Conservation (phyloP, 1,284 basidiomycete genomes). For the Apiotrichum sp. region DNA sequence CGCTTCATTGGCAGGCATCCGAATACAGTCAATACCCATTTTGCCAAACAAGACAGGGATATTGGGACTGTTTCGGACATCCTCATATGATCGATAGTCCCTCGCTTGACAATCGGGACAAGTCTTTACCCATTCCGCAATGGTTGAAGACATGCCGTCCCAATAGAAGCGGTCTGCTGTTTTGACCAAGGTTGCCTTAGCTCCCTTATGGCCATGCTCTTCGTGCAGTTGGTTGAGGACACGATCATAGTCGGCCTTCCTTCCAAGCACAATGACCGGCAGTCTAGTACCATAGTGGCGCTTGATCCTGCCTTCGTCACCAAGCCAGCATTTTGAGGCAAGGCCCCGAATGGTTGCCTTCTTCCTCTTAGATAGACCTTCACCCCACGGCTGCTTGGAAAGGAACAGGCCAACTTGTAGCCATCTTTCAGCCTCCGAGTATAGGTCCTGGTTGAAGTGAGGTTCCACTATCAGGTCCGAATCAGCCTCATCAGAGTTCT, state of each 20-base stretch:
- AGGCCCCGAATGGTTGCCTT: too few species aligned
- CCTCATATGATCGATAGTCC: neutral
- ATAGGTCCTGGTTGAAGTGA: neutral
- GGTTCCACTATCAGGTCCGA: too few species aligned
- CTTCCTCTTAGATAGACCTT: too few species aligned
- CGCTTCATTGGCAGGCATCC: neutral
- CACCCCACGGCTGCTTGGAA: too few species aligned
- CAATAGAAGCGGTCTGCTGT: slow-evolving; percentile 1
- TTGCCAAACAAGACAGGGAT: slow-evolving; percentile 1
- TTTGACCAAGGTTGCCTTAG: neutral
- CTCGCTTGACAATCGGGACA: slow-evolving; percentile 2
- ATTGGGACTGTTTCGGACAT: neutral
- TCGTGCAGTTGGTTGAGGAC: neutral
- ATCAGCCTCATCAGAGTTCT: too few species aligned
- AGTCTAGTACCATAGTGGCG: too few species aligned
- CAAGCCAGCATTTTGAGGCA: too few species aligned
- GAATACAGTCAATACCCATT: slow-evolving; percentile 7
- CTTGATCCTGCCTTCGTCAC: neutral
- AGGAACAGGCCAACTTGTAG: too few species aligned
- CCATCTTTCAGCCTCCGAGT: too few species aligned
- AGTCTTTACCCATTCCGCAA: neutral
- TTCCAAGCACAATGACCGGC: neutral
- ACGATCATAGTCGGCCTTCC: neutral
- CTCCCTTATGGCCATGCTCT: neutral
- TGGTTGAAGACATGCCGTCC: neutral